Conservation (phyloP, 495 filamentous ascomycete genomes). For the Rostrohypoxylon terebratum region DNA sequence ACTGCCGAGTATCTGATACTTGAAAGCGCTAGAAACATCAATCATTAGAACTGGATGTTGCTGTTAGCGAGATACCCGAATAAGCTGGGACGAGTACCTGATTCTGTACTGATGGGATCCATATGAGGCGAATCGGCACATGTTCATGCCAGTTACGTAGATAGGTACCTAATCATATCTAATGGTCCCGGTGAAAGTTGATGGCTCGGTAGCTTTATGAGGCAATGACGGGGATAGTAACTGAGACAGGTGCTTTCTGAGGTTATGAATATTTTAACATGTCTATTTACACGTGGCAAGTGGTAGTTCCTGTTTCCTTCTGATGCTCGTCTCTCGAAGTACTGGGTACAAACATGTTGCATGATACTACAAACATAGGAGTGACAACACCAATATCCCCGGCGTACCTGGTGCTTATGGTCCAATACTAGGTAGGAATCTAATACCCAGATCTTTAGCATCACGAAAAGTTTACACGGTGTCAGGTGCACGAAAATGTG, state of each 20-base stretch:
- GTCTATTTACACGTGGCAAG: not conserved
- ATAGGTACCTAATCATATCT: not conserved
- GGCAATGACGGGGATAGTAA: not conserved
- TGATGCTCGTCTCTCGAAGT: not conserved
- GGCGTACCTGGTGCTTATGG: not conserved
- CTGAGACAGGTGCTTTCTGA: not conserved
- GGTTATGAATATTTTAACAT: not conserved
- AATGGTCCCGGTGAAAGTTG: too few species aligned
- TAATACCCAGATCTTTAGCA: not conserved
- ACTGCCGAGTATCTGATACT: not conserved
- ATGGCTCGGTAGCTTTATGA: not conserved
- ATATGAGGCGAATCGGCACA: not conserved
- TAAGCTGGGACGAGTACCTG: not conserved
- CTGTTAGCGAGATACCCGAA: not conserved
- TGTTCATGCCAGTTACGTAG: not conserved
- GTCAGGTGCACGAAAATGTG: too few species aligned
- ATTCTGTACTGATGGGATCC: not conserved
- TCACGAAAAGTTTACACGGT: not conserved
- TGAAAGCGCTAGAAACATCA: not conserved
- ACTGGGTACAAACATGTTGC: not conserved
- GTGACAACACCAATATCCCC: not conserved
- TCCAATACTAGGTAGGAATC: too few species aligned
- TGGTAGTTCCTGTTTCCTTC: not conserved
- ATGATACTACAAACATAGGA: not conserved
- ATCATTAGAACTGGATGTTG: not conserved